A percentile compares a stretch with the other conserved stretches of the same genome.
Conservation (phyloP, 305 asterid genomes). For the Solanum aculeatissimum region DNA sequence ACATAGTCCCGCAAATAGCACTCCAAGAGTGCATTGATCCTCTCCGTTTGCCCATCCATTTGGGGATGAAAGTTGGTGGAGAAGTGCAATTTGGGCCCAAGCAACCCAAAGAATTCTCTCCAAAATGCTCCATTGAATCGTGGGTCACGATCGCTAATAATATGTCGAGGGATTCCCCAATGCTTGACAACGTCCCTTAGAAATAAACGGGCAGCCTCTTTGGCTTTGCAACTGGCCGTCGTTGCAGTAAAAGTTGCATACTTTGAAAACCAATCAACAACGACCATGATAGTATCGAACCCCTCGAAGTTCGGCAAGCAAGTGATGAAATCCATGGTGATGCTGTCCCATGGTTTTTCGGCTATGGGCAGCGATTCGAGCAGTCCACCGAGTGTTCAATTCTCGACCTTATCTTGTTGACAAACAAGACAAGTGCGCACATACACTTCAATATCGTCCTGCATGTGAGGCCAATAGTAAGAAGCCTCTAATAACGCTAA, state of each 20-base stretch:
- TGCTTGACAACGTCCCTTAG: not conserved
- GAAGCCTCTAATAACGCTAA: not conserved
- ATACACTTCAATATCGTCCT: not conserved
- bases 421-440: not conserved
- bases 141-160: not conserved
- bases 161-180: not conserved
- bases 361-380: not conserved
- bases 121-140: not conserved
- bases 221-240: not conserved
- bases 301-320: no score
- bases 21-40: not conserved
- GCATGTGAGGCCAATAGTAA: no score
- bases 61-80: not conserved
- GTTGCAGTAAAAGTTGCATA: not conserved
- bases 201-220: not conserved
- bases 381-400: accelerated
- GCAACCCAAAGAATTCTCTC: not conserved
- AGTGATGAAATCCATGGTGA: no score
- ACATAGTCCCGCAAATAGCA: not conserved
- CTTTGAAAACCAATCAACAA: not conserved
- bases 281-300: no score
- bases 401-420: not conserved
- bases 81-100: not conserved
- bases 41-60: not conserved
- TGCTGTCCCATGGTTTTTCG: not conserved